These are phyloP conservation scores for Allium sativum DNA, from an alignment of 106 monocot species.

Conservation along the genomic window DNA sequence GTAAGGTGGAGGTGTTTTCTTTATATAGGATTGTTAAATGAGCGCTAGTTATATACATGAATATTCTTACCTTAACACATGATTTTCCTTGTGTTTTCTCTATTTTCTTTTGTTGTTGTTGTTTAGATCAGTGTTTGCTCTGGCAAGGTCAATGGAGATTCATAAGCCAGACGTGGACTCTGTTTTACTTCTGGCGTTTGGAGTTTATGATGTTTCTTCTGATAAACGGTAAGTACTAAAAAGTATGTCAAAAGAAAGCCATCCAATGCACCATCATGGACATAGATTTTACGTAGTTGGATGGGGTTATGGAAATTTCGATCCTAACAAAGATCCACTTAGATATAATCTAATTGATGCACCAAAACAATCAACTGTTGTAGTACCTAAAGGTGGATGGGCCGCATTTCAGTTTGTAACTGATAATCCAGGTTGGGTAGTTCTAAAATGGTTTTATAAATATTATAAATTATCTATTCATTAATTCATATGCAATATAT, in stretches of 20 bases:
- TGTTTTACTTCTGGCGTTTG: no score
- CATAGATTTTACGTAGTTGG: conserved; percentile 59
- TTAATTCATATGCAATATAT: background rate
- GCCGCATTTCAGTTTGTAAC: conserved; percentile 36
- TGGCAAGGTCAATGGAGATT: no score
- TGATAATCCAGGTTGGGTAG: conserved; percentile 30
- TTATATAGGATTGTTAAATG: no score
- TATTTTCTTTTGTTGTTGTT: no score
- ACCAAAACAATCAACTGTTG: conserved; percentile 34
- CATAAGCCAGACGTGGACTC: no score
- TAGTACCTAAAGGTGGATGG: conserved; percentile 41
- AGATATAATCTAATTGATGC: conserved; percentile 43
- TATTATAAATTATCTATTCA: background rate
- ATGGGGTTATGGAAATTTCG: conserved; percentile 45
- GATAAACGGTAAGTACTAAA: no score
- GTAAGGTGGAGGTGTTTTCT: no score
- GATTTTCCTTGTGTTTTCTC: no score
- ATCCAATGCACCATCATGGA: conserved; percentile 59
- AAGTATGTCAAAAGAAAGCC: conserved; percentile 26
- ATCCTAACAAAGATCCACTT: conserved; percentile 20
- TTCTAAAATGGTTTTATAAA: background rate
- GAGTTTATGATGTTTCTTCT: no score
- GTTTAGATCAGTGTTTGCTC: no score
- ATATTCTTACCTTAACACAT: no score
- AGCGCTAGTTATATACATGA: no score